Evolutionary conservation across 208 protist species (phyloP), one percentile per base, ranked within the genome.

Genomic region (Wallacemonas sp.): DNA sequence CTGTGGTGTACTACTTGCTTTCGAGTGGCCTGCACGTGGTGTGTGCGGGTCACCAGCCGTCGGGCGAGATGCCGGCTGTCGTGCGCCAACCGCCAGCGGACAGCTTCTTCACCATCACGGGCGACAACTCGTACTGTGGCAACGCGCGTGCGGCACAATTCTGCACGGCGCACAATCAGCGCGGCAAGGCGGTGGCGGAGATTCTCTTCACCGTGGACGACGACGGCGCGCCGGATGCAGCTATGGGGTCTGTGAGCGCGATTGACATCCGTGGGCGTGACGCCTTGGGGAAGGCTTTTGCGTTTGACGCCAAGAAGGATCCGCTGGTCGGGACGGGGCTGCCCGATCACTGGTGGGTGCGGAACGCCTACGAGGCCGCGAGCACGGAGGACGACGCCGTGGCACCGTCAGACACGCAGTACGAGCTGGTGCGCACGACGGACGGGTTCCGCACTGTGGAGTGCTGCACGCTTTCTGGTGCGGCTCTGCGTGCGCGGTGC

Each of bases 41-140:
- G 39, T 94, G 87, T 65, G 49, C 65, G 4, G 92, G 92, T 8
- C 92, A 97, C 61, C 81, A 92, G 61, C 92, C 92, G 6, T 32
- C 72, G 17, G 92, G 92, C 27, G 90, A 97, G 67, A 78, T 74
- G 9, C 89, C 92, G 0, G 72, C 76, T 1, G 64, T 95, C 48
- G 80, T 95, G 24, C 78, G 75, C 8, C 83, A 93, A 65, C 87
- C 87, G 19, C 48, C 48, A 9, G 33, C 46, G 3, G 83, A 80
- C 33, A 80, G 81, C 32, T 72, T 95, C 32, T 21, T 75, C n/a
- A 77, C 84, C 49, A 52, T 94, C 26, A 72, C 68, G 11, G 87
- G 85, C 0, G 92, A 97, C 68, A 97, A 87, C 72, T 95, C 88
- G 1, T 94, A 94, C 74, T 92, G 80, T 65, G 81, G 80, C 21